phyloP scores from a whole-genome alignment of 2,329 filamentous ascomycete genomes.

The Geoglossum cookeanum region DNA sequence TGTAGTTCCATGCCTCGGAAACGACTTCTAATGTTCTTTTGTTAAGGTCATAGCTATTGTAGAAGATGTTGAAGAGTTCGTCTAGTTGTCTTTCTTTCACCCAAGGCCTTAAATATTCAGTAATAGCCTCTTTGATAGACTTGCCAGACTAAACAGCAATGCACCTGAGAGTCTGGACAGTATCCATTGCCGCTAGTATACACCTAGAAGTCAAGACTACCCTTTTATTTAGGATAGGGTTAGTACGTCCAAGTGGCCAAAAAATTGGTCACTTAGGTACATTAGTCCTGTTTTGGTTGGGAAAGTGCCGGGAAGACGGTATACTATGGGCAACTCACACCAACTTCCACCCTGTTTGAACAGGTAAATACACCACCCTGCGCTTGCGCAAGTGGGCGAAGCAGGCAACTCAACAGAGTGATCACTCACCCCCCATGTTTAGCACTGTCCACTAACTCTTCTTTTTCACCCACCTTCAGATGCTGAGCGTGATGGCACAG shows the following conservation, averaged over 20 bases:
- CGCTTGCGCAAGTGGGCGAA: no score
- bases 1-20: not conserved
- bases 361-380: no score
- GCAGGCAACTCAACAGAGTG: no score
- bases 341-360: no score
- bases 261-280: not conserved
- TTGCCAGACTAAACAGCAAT: not conserved
- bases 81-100: not conserved
- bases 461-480: no score
- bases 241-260: not conserved
- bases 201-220: not conserved
- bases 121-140: not conserved
- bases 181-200: not conserved
- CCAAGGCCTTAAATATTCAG: not conserved
- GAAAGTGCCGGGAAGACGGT: no score
- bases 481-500: no score
- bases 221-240: not conserved
- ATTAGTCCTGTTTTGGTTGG: not conserved
- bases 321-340: no score
- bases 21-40: not conserved
- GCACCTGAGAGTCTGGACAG: not conserved
- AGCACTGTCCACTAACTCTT: no score
- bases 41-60: not conserved
- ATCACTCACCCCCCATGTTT: no score
- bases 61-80: not conserved